Conservation (phyloP, 2,329 filamentous ascomycete species). For the Colletotrichum salicis region DNA sequence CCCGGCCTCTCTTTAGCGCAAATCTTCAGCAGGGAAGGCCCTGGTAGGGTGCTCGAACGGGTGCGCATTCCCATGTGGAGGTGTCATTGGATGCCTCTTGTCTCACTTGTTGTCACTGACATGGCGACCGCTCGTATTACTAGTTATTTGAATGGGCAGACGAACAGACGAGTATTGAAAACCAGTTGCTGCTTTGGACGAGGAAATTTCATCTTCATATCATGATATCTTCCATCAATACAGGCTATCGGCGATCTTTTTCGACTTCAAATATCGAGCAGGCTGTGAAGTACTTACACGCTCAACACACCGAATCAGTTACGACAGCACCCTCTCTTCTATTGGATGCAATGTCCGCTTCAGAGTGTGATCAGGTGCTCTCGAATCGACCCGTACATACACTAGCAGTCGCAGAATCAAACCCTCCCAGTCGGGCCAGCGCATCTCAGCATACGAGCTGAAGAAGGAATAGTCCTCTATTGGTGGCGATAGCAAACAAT, state of each 20-base stretch:
- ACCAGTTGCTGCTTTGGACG: background rate
- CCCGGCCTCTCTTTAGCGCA: background rate
- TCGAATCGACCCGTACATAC: background rate
- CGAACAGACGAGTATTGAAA: no score
- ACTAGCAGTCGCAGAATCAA: background rate
- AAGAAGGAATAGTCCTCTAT: background rate
- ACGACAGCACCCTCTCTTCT: background rate
- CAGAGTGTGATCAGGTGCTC: constrained; percentile 14
- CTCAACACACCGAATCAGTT: background rate
- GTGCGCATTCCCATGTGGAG: background rate
- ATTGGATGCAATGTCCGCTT: background rate
- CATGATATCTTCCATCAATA: background rate
- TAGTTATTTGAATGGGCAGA: background rate
- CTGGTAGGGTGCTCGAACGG: background rate
- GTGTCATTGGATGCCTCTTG: background rate
- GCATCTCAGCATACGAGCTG: background rate
- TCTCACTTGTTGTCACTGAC: background rate
- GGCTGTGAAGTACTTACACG: background rate
- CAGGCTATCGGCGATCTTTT: background rate
- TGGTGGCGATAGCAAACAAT: background rate
- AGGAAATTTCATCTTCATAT: background rate
- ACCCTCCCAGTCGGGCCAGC: background rate
- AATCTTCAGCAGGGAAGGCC: background rate
- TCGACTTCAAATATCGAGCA: background rate
- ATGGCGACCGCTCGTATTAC: background rate